Conservation (phyloP, 257 asterid species). For the Buddleja alternifolia region DNA sequence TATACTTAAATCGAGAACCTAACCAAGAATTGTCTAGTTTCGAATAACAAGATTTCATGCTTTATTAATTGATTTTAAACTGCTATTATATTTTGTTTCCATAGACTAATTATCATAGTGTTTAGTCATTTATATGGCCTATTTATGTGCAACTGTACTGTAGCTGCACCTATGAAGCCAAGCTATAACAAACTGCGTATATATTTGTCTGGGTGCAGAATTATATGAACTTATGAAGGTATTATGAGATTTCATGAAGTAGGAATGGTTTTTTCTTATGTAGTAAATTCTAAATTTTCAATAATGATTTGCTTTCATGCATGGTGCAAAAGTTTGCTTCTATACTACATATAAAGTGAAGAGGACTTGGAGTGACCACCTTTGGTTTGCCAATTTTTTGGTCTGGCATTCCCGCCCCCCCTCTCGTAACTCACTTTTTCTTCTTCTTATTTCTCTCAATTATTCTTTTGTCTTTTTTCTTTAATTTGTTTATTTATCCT, state of each 20-base stretch:
- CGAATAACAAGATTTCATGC: constrained; percentile 18
- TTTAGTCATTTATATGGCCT: constrained; percentile 9
- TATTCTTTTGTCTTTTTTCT: too few species aligned
- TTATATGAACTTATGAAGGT: neutral
- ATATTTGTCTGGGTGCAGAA: constrained; percentile 5
- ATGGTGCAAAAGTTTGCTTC: constrained; percentile 15
- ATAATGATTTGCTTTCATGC: neutral
- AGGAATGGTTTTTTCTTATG: neutral
- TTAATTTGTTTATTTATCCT: too few species aligned
- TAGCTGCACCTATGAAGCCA: neutral
- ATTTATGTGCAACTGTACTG: neutral
- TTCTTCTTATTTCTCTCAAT: too few species aligned
- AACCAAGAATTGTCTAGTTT: neutral
- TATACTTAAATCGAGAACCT: constrained; percentile 2
- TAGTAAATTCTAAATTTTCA: neutral
- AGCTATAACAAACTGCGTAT: constrained; percentile 13
- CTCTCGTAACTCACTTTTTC: too few species aligned
- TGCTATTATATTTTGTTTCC: neutral
- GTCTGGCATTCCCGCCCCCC: too few species aligned
- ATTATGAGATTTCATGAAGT: constrained; percentile 8
- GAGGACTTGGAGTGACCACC: too few species aligned
- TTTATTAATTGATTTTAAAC: neutral
- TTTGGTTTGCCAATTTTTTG: too few species aligned
- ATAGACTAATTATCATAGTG: neutral
- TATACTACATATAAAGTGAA: too few species aligned